Conservation (phyloP, 192 early-diverging fungal genomes). For the Coemansia sp. region DNA sequence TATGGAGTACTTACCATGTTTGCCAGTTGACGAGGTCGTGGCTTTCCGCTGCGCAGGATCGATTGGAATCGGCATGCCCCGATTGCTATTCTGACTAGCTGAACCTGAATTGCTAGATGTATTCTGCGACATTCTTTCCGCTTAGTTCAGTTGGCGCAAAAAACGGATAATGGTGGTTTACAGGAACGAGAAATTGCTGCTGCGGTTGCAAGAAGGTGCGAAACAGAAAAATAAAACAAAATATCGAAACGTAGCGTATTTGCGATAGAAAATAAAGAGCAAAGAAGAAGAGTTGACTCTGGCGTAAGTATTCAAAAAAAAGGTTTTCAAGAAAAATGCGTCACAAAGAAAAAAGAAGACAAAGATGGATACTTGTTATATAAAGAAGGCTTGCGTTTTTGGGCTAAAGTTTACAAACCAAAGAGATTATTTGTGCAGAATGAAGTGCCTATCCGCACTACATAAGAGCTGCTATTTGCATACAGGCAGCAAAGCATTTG, state of each 20-base stretch:
- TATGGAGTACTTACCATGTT: slow-evolving; percentile 7
- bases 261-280: not conserved
- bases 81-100: slow-evolving; percentile 12
- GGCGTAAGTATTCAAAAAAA: not conserved
- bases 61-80: slow-evolving; percentile 30
- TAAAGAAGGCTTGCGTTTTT: not conserved
- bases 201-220: slow-evolving; percentile 4
- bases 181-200: not conserved
- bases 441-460: too few relatives aligned
- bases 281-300: not conserved
- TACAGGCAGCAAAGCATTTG: too few relatives aligned
- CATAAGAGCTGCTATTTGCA: too few relatives aligned
- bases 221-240: slow-evolving; percentile 3
- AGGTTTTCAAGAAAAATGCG: not conserved
- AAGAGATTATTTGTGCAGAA: too few relatives aligned
- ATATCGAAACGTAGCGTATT: not conserved
- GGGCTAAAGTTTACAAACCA: not conserved
- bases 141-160: not conserved
- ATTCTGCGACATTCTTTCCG: slow-evolving; percentile 33
- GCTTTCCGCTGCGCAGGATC: slow-evolving; percentile 10
- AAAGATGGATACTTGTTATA: not conserved
- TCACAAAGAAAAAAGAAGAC: slow-evolving; percentile 4
- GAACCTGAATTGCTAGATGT: slow-evolving; percentile 10
- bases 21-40: not conserved
- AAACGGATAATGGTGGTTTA: not conserved